Evolutionary conservation across 176 grass and related monocot species (phyloP).

Genomic region (Paspalum notatum): DNA sequence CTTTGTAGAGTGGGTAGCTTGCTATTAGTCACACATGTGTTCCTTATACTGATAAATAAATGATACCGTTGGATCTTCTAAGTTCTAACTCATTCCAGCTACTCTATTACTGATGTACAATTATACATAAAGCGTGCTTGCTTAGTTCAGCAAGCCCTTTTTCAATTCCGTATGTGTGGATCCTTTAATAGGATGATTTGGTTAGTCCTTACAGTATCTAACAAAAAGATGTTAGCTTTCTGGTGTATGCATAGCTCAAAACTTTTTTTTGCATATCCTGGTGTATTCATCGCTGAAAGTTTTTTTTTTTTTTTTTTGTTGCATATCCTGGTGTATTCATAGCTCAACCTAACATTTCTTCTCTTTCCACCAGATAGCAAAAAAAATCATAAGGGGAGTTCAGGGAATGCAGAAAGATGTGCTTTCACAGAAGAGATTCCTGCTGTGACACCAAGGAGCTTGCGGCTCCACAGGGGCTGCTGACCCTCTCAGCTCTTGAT

Average conservation of each 20-base stretch:
- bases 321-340: constrained; percentile 37
- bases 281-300: too few relatives aligned
- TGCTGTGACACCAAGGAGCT: constrained; percentile 37
- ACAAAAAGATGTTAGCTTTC: neutral
- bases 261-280: too few relatives aligned
- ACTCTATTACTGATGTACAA: neutral
- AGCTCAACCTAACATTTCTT: constrained; percentile 9
- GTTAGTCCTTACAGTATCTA: neutral
- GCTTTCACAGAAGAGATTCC: constrained; percentile 53
- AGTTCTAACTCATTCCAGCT: neutral
- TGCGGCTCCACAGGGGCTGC: constrained; percentile 27
- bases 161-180: neutral
- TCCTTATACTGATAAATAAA: neutral
- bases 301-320: neutral
- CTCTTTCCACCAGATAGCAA: constrained; percentile 15
- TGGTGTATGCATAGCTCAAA: too few relatives aligned
- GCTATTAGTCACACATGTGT: neutral
- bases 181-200: neutral
- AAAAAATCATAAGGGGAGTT: constrained; percentile 19
- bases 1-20: neutral
- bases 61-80: neutral
- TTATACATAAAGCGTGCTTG: neutral
- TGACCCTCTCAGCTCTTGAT: constrained; percentile 37
- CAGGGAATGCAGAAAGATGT: constrained; percentile 99
- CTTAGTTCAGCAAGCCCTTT: neutral